Evolutionary conservation across 148 eudicot genomes (phyloP).

Genomic region (Chenopodium album): DNA sequence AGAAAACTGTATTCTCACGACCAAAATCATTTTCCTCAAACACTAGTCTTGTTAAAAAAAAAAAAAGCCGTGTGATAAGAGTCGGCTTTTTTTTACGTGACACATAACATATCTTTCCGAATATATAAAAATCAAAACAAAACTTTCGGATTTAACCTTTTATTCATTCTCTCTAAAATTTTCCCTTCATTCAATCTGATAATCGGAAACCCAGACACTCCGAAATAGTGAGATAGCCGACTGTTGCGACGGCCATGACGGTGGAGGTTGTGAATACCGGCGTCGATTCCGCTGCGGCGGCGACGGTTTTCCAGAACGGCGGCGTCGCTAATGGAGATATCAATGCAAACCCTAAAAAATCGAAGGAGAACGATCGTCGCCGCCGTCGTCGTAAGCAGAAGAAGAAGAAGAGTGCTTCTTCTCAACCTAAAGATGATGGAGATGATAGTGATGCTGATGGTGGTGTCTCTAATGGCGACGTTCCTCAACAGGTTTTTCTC

Average conservation of each 20-base stretch:
- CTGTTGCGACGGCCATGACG: slow-evolving; percentile 34
- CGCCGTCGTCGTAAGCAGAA: slow-evolving; percentile 84
- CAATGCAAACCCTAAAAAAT: slow-evolving; percentile 61
- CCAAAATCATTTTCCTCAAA: no score
- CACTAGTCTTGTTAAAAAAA: no score
- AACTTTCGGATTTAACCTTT: neutral
- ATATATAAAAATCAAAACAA: neutral
- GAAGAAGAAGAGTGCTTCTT: slow-evolving; percentile 48
- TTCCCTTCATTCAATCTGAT: neutral
- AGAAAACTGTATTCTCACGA: no score
- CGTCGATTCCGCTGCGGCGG: slow-evolving; percentile 10
- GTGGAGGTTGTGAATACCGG: slow-evolving; percentile 33
- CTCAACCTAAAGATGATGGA: slow-evolving; percentile 19
- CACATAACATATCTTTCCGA: neutral
- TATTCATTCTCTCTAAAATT: neutral
- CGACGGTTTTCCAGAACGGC: slow-evolving; percentile 28
- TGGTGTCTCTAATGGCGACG: slow-evolving; percentile 16
- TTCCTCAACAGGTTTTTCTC: slow-evolving; percentile 1
- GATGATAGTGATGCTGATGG: slow-evolving; percentile 32
- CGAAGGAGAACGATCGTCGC: slow-evolving; percentile 62
- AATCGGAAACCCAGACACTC: neutral
- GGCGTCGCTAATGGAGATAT: slow-evolving; percentile 38
- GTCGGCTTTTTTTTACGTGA: neutral
- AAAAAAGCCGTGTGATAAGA: no score
- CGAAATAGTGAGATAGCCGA: neutral